Conservation (phyloP, 192 early-diverging fungal species). For the Pilobolus umbonatus region DNA sequence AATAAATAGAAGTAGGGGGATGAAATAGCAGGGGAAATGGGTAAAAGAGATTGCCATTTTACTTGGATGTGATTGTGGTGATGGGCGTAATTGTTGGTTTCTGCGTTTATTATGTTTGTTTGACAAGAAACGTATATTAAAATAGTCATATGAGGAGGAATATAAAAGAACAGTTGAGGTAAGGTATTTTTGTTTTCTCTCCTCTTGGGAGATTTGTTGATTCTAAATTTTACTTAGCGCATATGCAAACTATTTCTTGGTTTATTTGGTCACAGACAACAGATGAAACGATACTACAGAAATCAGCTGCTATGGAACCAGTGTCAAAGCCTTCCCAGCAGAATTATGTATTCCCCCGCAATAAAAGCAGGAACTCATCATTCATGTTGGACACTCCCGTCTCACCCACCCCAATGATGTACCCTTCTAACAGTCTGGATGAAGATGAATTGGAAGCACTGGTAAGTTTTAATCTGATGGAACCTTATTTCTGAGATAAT, state of each 20-base stretch:
- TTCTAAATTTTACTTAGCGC: slow-evolving; percentile 12
- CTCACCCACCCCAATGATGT: not conserved
- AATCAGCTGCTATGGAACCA: slow-evolving; percentile 5
- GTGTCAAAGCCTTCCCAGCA: slow-evolving; percentile 3
- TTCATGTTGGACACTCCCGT: not conserved
- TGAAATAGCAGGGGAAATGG: too few relatives aligned
- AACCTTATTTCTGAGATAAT: not conserved
- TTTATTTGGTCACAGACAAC: slow-evolving; percentile 21
- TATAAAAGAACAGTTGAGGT: not conserved
- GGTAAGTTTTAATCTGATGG: slow-evolving; percentile 20
- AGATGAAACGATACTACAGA: slow-evolving; percentile 21
- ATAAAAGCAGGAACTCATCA: not conserved
- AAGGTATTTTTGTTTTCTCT: not conserved
- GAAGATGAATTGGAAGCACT: slow-evolving; percentile 27
- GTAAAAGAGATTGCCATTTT: too few relatives aligned
- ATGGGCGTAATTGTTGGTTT: too few relatives aligned
- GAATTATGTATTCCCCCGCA: not conserved
- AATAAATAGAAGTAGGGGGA: too few relatives aligned
- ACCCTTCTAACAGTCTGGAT: not conserved
- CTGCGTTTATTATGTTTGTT: too few relatives aligned
- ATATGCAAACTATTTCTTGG: slow-evolving; percentile 13
- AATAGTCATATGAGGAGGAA: not conserved
- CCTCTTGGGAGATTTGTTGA: slow-evolving; percentile 3
- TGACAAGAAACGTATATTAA: too few relatives aligned
- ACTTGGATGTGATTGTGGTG: too few relatives aligned